These are phyloP conservation scores for Lipomyces mesembrius DNA, from an alignment of 805 yeast genomes.

Conservation along the genomic window DNA sequence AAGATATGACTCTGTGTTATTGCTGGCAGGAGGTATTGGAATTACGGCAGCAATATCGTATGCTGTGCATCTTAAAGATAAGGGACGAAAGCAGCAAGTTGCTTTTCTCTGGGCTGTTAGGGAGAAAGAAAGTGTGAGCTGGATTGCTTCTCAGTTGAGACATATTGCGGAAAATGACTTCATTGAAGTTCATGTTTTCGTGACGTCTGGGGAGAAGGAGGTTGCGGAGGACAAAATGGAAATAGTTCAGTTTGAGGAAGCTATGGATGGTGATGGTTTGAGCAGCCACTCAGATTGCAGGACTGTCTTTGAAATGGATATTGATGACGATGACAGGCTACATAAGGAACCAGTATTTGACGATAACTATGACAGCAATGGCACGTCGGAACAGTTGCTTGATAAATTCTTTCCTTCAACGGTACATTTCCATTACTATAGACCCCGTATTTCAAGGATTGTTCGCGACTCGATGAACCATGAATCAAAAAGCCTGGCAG, in stretches of 20 bases:
- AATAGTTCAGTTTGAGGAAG: no score
- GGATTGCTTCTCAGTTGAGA: slow-evolving; percentile 21
- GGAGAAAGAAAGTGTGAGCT: slow-evolving; percentile 9
- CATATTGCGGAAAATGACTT: slow-evolving; percentile 3
- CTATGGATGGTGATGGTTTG: background rate
- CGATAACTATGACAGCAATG: background rate
- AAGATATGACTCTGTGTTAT: slow-evolving; percentile 53
- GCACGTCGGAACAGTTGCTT: background rate
- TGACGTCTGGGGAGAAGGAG: slow-evolving; percentile 18
- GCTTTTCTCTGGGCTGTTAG: slow-evolving; percentile 21
- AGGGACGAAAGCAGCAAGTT: slow-evolving; percentile 7
- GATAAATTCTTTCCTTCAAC: slow-evolving; percentile 7
- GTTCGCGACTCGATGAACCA: slow-evolving; percentile 43
- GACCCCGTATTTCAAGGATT: slow-evolving; percentile 55
- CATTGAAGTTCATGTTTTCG: slow-evolving; percentile 19
- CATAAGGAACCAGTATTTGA: background rate
- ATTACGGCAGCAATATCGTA: slow-evolving; percentile 61
- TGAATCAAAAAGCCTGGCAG: slow-evolving; percentile 53
- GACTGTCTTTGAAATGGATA: slow-evolving; percentile 40
- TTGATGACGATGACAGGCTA: background rate
- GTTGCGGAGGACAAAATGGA: slow-evolving; percentile 33
- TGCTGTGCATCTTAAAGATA: slow-evolving; percentile 42
- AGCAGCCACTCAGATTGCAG: slow-evolving; percentile 46
- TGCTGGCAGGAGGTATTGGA: slow-evolving; percentile 70
- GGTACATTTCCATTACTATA: slow-evolving; percentile 32